phyloP scores from a whole-genome alignment of 78 protist species.

The Capsaspora owczarzaki region DNA sequence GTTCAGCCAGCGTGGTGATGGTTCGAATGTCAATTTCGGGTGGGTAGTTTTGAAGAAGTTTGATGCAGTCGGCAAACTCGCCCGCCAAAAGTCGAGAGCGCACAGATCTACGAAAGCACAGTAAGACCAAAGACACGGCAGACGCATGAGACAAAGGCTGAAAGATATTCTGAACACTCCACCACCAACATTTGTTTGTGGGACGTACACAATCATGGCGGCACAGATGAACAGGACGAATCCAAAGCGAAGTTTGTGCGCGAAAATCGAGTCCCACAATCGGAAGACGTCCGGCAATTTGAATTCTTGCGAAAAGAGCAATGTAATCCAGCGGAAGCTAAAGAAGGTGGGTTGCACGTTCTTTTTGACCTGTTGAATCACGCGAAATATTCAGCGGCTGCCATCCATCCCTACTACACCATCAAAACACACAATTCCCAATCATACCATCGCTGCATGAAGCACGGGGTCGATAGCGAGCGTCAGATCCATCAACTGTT shows the following conservation, averaged over 20 bases:
- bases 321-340: conserved; percentile 48
- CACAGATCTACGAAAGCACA: not conserved
- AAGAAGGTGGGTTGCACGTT: conserved; percentile 29
- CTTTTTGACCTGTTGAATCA: not conserved
- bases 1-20: too few species aligned
- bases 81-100: not conserved
- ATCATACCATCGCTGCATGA: not conserved
- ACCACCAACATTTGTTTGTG: not conserved
- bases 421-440: not conserved
- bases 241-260: not conserved
- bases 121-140: not conserved
- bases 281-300: conserved; percentile 38
- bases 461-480: not conserved
- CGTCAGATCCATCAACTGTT: not conserved
- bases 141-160: not conserved
- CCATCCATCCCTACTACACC: too few species aligned
- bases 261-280: conserved; percentile 40
- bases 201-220: conserved; percentile 21
- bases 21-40: too few species aligned
- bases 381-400: not conserved
- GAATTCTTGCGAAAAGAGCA: conserved; percentile 46
- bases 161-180: not conserved
- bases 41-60: not conserved
- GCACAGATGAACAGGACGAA: conserved; percentile 13
- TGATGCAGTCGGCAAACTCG: not conserved